Conservation (phyloP, 2,329 filamentous ascomycete species). For the Diaporthe ilicicola region DNA sequence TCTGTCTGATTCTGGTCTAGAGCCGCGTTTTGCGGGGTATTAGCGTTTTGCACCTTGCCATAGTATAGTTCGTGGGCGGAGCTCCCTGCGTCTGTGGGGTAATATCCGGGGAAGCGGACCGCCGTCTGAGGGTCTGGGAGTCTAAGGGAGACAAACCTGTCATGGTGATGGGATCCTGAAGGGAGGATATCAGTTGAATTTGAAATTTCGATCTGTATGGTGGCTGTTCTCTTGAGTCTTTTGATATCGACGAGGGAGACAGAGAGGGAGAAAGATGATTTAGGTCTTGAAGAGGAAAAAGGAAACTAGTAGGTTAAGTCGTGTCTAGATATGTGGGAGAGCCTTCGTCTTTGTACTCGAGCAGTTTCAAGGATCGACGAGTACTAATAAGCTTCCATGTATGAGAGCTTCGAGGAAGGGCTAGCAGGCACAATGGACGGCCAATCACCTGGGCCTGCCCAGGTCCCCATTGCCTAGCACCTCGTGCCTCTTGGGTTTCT, state of each 20-base stretch:
- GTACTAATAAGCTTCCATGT: constrained; percentile 12
- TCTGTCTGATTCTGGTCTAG: constrained; percentile 35
- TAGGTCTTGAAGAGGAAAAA: not conserved
- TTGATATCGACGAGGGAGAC: no score
- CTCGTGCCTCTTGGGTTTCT: not conserved
- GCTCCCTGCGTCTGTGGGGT: not conserved
- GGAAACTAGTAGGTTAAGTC: not conserved
- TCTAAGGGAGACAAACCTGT: constrained; percentile 16
- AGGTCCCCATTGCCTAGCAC: not conserved
- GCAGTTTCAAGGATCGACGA: constrained; percentile 22
- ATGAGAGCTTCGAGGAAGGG: constrained; percentile 1
- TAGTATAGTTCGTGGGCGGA: not conserved
- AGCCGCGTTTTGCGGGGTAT: not conserved
- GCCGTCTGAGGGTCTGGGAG: not conserved
- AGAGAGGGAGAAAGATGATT: no score
- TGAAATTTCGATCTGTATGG: not conserved
- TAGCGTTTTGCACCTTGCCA: not conserved
- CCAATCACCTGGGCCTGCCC: constrained; percentile 5
- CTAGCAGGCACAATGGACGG: constrained; percentile 5
- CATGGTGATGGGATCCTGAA: constrained; percentile 23
- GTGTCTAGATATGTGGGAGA: not conserved
- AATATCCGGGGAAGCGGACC: constrained; percentile 2
- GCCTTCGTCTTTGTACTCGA: constrained; percentile 28
- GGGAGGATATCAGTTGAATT: not conserved
- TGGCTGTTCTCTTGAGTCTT: not conserved